Percentiles rank a stretch among this genome's conserved stretches.
These are phyloP conservation scores for Lanmaoa pseudosensibilis DNA, from an alignment of 768 basidiomycete species.

Conservation along the genomic window DNA sequence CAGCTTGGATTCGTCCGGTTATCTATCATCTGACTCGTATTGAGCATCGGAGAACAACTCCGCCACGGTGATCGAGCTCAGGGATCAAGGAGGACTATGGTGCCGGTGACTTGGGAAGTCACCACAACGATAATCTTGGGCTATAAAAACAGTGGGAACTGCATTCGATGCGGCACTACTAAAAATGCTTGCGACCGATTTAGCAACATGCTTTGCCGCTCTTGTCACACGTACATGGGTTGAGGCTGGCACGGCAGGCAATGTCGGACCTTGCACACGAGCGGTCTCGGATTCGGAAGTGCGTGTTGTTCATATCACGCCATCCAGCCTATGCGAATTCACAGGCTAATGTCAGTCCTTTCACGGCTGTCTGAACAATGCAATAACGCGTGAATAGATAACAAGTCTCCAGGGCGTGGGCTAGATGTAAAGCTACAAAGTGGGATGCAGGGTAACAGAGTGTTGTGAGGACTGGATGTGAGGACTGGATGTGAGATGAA, in stretches of 20 bases:
- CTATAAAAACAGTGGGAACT: conserved; percentile 2
- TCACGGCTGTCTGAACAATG: conserved; percentile 1
- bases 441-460: not conserved
- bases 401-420: conserved; percentile 6
- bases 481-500: not conserved
- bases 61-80: conserved; percentile 15
- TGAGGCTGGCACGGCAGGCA: not conserved
- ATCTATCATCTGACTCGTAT: conserved; percentile 3
- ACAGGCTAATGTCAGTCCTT: conserved; percentile 5
- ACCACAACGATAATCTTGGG: conserved; percentile 19
- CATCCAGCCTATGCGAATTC: not conserved
- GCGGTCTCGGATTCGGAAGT: conserved; percentile 1
- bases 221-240: not conserved
- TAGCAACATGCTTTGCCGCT: conserved; percentile 9
- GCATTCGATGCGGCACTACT: not conserved
- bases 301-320: conserved; percentile 14
- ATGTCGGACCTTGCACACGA: conserved; percentile 11
- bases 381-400: conserved; percentile 11
- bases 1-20: conserved; percentile 13
- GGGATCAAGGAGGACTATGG: not conserved
- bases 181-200: conserved; percentile 11
- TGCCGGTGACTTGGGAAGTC: conserved; percentile 23
- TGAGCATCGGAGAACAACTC: conserved; percentile 6
- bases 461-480: not conserved
- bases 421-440: conserved; percentile 9